A percentile compares a stretch with the other conserved stretches of the same genome.
phyloP scores from a whole-genome alignment of 2,329 filamentous ascomycete species.

The Alternaria sp. region DNA sequence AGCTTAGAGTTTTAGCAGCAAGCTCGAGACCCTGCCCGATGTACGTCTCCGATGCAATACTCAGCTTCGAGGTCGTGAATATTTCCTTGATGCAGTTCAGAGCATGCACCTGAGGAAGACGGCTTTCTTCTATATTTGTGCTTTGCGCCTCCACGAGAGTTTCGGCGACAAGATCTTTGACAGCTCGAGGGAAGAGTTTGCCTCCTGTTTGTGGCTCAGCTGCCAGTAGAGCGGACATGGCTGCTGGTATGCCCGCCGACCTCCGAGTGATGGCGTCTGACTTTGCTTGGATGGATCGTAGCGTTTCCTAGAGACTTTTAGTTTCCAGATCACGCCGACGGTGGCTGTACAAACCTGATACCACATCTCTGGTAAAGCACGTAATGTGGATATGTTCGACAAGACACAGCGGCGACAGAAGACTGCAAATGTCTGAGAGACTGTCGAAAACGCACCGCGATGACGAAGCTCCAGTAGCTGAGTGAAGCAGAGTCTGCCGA shows the following conservation, averaged over 20 bases:
- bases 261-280: conserved; percentile 81
- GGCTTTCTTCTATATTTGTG: conserved; percentile 61
- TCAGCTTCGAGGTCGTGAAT: conserved; percentile 80
- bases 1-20: conserved; percentile 80
- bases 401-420: conserved; percentile 74
- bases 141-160: conserved; percentile 61
- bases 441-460: conserved; percentile 90
- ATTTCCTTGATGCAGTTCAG: conserved; percentile 93
- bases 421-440: conserved; percentile 82
- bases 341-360: conserved; percentile 57
- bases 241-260: conserved; percentile 87
- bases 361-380: conserved; percentile 67
- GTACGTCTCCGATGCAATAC: conserved; percentile 74
- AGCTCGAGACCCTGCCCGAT: conserved; percentile 76
- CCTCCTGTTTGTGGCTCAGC: conserved; percentile 66
- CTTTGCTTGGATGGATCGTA: conserved; percentile 75
- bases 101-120: conserved; percentile 89
- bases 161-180: conserved; percentile 67
- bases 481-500: conserved; percentile 78
- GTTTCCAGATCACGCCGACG: not conserved
- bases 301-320: conserved; percentile 58
- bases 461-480: conserved; percentile 86
- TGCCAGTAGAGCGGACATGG: conserved; percentile 81
- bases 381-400: conserved; percentile 54
- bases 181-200: conserved; percentile 67